These are phyloP conservation scores for Neurospora sp. DNA, from an alignment of 495 filamentous ascomycete species.

Conservation along the genomic window DNA sequence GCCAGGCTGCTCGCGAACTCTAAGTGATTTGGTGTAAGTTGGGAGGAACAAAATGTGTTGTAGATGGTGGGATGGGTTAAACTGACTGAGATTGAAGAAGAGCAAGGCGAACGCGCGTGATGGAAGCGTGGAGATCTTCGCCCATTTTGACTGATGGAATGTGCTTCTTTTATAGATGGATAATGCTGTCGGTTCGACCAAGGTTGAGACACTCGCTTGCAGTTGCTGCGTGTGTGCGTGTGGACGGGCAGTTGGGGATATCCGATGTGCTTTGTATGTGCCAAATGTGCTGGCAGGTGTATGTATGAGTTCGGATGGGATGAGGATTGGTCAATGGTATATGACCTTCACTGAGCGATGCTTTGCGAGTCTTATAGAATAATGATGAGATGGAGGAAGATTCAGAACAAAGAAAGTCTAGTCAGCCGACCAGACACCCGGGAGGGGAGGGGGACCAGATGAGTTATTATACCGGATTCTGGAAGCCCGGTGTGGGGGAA, in stretches of 20 bases:
- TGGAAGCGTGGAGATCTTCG: slow-evolving; percentile 18
- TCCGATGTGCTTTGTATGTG: slow-evolving; percentile 11
- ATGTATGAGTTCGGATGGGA: background rate
- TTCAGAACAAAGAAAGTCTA: background rate
- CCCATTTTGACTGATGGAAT: slow-evolving; percentile 9
- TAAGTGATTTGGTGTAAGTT: slow-evolving; percentile 1
- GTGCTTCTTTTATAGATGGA: background rate
- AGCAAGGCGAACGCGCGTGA: slow-evolving; percentile 24
- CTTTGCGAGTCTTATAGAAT: background rate
- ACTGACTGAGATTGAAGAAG: slow-evolving; percentile 26
- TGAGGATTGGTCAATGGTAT: background rate
- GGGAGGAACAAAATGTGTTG: background rate
- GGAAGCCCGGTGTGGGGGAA: background rate
- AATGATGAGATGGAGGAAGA: background rate
- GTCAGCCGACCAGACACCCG: background rate
- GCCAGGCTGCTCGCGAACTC: slow-evolving; percentile 14
- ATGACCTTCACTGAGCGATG: background rate
- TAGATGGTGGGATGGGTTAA: background rate
- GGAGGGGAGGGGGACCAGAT: background rate
- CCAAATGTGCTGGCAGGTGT: background rate
- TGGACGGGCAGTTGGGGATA: slow-evolving; percentile 18
- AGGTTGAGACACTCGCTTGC: background rate
- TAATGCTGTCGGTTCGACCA: background rate
- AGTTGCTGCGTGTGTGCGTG: background rate
- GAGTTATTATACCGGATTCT: background rate